Evolutionary conservation across 1,284 basidiomycete genomes (phyloP).

Genomic region (Sporisorium scitamineum): DNA sequence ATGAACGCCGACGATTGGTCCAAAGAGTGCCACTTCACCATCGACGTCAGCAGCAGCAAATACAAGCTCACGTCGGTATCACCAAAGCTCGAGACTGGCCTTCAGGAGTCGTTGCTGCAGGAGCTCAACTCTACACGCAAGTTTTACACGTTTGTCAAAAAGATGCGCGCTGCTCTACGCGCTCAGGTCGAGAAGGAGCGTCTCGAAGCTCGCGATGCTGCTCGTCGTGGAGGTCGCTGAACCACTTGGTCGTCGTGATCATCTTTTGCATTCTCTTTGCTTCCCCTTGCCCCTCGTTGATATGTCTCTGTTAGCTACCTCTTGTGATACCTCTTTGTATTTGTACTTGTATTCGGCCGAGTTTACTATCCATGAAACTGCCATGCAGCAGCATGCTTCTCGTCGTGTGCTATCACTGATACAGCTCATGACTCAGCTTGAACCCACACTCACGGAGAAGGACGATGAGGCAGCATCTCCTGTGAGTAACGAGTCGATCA

Average conservation of each 20-base stretch:
- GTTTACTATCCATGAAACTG: neutral
- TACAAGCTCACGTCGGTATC: slow-evolving; percentile 47
- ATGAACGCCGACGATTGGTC: slow-evolving; percentile 54
- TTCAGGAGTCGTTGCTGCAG: slow-evolving; percentile 45
- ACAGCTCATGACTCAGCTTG: neutral
- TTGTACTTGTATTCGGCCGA: slow-evolving; percentile 18
- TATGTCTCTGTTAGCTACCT: neutral
- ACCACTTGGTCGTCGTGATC: neutral
- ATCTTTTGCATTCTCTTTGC: neutral
- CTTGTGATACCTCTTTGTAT: slow-evolving; percentile 35
- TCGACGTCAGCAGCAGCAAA: slow-evolving; percentile 46
- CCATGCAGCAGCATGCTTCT: neutral
- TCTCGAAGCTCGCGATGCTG: slow-evolving; percentile 40
- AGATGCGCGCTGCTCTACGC: slow-evolving; percentile 44
- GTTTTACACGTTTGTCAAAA: slow-evolving; percentile 56
- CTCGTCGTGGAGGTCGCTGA: slow-evolving; percentile 33
- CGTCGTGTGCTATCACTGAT: neutral
- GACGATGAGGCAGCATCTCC: neutral
- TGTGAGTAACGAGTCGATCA: neutral
- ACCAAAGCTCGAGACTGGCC: slow-evolving; percentile 26
- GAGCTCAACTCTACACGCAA: slow-evolving; percentile 56
- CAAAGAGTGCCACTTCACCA: slow-evolving; percentile 51
- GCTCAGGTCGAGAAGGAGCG: slow-evolving; percentile 48
- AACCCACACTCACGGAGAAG: neutral
- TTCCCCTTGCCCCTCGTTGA: neutral